Percentiles rank a stretch among this genome's conserved stretches.
Conservation (phyloP, 495 filamentous ascomycete species). For the Pyrenula aspistea region DNA sequence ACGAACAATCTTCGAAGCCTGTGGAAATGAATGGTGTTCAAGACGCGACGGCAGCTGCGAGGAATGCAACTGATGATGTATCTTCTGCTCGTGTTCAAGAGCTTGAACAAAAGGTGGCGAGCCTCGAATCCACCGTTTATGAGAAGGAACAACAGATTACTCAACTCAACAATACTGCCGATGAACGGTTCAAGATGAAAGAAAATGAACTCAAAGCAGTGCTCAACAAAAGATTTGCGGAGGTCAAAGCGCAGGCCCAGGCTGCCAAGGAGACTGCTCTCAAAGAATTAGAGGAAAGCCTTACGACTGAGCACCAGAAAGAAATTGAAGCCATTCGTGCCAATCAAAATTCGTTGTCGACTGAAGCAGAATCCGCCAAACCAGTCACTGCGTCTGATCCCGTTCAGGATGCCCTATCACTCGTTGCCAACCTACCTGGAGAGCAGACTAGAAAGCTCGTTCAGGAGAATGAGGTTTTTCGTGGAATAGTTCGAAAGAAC, state of each 20-base stretch:
- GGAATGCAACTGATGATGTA: constrained; percentile 21
- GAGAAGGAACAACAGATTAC: constrained; percentile 28
- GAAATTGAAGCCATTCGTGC: constrained; percentile 32
- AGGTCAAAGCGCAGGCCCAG: constrained; percentile 35
- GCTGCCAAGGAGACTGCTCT: constrained; percentile 28
- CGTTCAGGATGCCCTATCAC: constrained; percentile 7
- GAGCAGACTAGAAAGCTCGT: constrained; percentile 54
- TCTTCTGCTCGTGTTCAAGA: constrained; percentile 18
- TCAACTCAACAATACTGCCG: constrained; percentile 27
- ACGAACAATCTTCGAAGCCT: constrained; percentile 2
- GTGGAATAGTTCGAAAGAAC: constrained; percentile 54
- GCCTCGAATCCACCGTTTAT: constrained; percentile 35
- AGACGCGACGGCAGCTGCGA: constrained; percentile 10
- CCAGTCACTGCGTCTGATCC: constrained; percentile 12
- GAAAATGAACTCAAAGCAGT: constrained; percentile 61
- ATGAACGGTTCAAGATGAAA: constrained; percentile 50
- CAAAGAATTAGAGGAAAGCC: constrained; percentile 48
- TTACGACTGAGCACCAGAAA: constrained; percentile 54
- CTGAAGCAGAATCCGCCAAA: constrained; percentile 2
- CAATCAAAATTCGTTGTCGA: constrained; percentile 2
- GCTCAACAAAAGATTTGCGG: constrained; percentile 56
- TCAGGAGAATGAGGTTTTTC: constrained; percentile 49
- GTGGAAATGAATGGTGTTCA: constrained; percentile 7
- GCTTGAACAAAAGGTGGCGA: constrained; percentile 32
- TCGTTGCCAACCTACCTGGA: constrained; percentile 33